Percentiles rank a stretch among this genome's conserved stretches.
These are phyloP conservation scores for Fusarium sororula DNA, from an alignment of 2,329 filamentous ascomycete genomes.

Conservation along the genomic window DNA sequence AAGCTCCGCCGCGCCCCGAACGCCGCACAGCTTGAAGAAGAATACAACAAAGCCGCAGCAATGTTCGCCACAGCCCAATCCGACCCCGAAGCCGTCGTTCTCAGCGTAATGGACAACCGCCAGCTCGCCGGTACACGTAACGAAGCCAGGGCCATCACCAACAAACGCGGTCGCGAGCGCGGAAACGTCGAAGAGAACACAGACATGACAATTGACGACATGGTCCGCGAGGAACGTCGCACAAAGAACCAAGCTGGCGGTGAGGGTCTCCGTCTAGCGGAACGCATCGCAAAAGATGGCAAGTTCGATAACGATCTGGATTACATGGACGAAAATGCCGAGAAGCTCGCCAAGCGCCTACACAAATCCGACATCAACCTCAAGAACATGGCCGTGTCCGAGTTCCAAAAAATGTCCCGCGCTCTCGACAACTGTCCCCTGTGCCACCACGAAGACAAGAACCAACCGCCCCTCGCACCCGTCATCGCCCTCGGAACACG, in stretches of 20 bases:
- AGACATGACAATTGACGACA: conserved; percentile 95
- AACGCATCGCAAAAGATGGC: conserved; percentile 91
- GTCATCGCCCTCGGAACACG: conserved; percentile 86
- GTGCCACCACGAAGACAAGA: conserved; percentile 87
- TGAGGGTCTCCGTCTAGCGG: conserved; percentile 83
- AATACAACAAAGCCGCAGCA: conserved; percentile 81
- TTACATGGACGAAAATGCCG: conserved; percentile 97
- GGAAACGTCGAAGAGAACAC: conserved; percentile 90
- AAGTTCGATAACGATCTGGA: conserved; percentile 94
- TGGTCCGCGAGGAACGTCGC: conserved; percentile 92
- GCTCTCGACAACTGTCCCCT: conserved; percentile 89
- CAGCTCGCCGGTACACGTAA: conserved; percentile 78
- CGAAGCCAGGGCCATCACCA: conserved; percentile 82
- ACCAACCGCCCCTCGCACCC: conserved; percentile 80
- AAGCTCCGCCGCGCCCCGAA: conserved; percentile 83
- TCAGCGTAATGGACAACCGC: conserved; percentile 89
- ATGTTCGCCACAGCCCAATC: conserved; percentile 65
- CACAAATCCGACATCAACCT: conserved; percentile 89
- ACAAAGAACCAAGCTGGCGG: conserved; percentile 81
- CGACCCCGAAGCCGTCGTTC: conserved; percentile 72
- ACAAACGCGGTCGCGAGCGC: conserved; percentile 83
- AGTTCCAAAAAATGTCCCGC: conserved; percentile 89
- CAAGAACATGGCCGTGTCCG: conserved; percentile 84
- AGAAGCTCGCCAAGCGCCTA: conserved; percentile 85
- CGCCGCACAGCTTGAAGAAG: conserved; percentile 78